Base-by-base conservation (phyloP, 768 basidiomycete species). In the Lentinula boryana region DNA sequence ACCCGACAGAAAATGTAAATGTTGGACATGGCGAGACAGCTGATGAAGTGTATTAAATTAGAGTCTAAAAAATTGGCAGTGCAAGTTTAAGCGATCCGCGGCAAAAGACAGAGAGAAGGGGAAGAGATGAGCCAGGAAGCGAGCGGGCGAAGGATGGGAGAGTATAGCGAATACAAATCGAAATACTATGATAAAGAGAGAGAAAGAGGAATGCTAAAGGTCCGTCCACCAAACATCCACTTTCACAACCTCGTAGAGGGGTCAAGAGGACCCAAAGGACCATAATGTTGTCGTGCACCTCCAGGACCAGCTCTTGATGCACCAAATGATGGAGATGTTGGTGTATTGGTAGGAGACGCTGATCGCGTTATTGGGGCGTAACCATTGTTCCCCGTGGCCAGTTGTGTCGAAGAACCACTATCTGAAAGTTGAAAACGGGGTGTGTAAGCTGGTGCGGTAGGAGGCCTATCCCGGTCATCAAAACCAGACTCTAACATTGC, bases 401-500 rank as follows among this genome's bases (percentile, higher is more conserved):
- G 68, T 60, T 78, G 76, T 10, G 78, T 72, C 18, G 78, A 72
- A 15, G 80, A 79, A 31, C 78, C 77, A 10, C 52, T 50, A 66
- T 90, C 86, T 8, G 81, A 75, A 38, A 89, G 76, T 66, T 88
- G 88, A 67, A 85, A 90, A 52, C 87, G 83, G 21, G 83, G 72
- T 2, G 78, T 72, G 27, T 78, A 77, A 31, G 76, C 72, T 3
- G 78, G 72, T 21, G 71, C 66, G 23, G 32, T 52, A 27, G 83
- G 82, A 21, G 84, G 79, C 23, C 55, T 36, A 21, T 81, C 81
- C 52, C 73, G 74, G 61, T 92, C 89, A 61, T 96, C 93, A 71
- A 95, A 97, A 5, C 94, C 95, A 63, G 78, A 77, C 67, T 98
- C 92, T 60, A 98, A 78, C 88, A 98, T 97, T 36, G 93, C 93